Evolutionary conservation across 2,329 filamentous ascomycete species (phyloP).

Genomic region (Arthrocladium fulminans): DNA sequence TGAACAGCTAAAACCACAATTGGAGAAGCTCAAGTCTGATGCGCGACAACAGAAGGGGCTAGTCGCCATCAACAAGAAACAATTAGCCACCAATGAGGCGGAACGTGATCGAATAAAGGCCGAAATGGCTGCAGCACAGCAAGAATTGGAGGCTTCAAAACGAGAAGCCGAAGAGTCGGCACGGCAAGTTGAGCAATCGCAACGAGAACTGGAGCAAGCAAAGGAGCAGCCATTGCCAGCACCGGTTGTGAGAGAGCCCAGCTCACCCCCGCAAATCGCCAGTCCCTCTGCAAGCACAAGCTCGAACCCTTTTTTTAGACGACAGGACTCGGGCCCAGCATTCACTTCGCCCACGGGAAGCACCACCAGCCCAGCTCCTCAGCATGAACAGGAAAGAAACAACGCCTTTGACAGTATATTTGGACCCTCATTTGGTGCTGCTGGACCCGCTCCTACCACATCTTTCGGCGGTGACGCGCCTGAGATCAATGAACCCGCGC

Average conservation of each 20-base stretch:
- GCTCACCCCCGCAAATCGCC: constrained; percentile 42
- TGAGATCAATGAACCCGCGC: neutral
- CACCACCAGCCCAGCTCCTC: constrained; percentile 8
- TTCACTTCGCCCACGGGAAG: constrained; percentile 16
- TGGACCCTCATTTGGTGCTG: constrained; percentile 55
- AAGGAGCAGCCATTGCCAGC: constrained; percentile 16
- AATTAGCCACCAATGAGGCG: constrained; percentile 76
- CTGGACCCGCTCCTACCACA: constrained; percentile 40
- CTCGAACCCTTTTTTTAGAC: constrained; percentile 92
- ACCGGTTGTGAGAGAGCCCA: constrained; percentile 23
- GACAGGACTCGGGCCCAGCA: constrained; percentile 42
- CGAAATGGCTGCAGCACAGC: constrained; percentile 61
- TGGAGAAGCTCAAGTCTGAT: constrained; percentile 88
- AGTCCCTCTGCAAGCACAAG: constrained; percentile 57
- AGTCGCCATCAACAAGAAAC: constrained; percentile 97
- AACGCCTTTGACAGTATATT: constrained; percentile 81
- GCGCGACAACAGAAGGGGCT: constrained; percentile 92
- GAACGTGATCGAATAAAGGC: constrained; percentile 80
- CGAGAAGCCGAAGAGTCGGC: constrained; percentile 37
- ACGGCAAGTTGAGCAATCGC: constrained; percentile 36
- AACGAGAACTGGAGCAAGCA: constrained; percentile 19
- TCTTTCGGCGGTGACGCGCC: constrained; percentile 51
- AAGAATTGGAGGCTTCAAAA: constrained; percentile 54
- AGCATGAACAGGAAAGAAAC: constrained; percentile 33
- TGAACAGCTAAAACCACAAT: constrained; percentile 71